A percentile compares a stretch with the other conserved stretches of the same genome.
Evolutionary conservation across 129 eudicot species (phyloP).

Genomic region (Chrysanthemum lavandulifolium): DNA sequence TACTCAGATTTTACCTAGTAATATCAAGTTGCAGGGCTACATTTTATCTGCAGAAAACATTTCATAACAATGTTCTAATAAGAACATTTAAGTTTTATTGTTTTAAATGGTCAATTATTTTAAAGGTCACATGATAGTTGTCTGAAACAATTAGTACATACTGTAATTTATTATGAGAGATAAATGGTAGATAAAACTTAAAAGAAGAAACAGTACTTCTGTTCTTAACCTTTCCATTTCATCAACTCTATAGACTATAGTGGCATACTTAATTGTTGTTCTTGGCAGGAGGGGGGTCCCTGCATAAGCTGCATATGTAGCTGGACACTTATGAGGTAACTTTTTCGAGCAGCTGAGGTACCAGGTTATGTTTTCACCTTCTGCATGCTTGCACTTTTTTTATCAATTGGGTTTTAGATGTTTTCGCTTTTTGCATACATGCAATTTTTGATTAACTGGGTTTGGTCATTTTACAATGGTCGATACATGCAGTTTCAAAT

Average conservation of each 20-base stretch:
- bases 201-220: constrained; percentile 9
- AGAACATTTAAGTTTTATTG: not conserved
- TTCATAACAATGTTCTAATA: not conserved
- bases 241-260: not conserved
- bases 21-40: constrained; percentile 1
- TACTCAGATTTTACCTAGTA: not conserved
- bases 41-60: not conserved
- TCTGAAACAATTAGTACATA: not conserved
- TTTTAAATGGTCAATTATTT: not conserved
- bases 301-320: constrained; percentile 15
- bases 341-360: constrained; percentile 7
- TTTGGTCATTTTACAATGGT: not conserved
- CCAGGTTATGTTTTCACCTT: constrained; percentile 14
- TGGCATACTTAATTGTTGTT: constrained; percentile 7
- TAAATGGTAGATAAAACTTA: constrained; percentile 4
- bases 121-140: not conserved
- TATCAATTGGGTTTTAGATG: constrained; percentile 7
- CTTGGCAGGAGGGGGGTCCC: constrained; percentile 6
- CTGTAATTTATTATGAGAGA: not conserved
- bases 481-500: not conserved
- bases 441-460: not conserved
- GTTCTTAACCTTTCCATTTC: constrained; percentile 4
- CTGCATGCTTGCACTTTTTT: constrained; percentile 7
- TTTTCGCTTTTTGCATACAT: constrained; percentile 14
- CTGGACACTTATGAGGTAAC: constrained; percentile 7